Evolutionary conservation across 1,139 yeast species (phyloP), one percentile per base, ranked within the genome.

Genomic region (Pichia terricola): DNA sequence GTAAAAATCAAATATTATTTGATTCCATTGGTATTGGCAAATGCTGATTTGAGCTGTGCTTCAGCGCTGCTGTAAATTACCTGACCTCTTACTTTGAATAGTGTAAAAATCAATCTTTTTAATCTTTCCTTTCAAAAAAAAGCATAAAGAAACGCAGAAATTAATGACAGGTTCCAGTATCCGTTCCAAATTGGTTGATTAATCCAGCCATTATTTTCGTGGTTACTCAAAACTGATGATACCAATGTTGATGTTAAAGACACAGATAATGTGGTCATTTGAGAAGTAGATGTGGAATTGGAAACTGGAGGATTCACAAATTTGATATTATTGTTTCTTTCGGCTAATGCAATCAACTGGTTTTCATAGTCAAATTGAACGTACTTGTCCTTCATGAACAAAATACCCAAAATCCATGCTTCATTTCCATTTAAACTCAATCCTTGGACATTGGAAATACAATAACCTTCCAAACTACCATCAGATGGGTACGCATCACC

Each of bases 401-500:
- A 69, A 32, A 78, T 80, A 4, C 88, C 88, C 37, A 81, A 62
- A 35, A 81, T 65, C 77, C 77, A 70, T 3, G 61, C 47, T 16
- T 58, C 59, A 42, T 60, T 58, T 28, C 55, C 41, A n/a, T 57
- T 58, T 3, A 61, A 52, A 40, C 63, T 65, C 8, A 72, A 55
- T 22, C 84, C 86, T 60, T 77, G 84, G 44, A 80, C 69, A 55
- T 78, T 79, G 9, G 83, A 75, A n/a, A 79, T 77, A 63, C 87
- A 81, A 56, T 72, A 69, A 0, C 80, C 79, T 22, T 53, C 36
- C 45, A 72, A 65, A 0, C 53, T 59, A 2, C 68, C 56, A 40
- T 47, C 51, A 3, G 57, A 52, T 2, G 69, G 46, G 52, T 77
- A 73, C 16, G 66, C 66, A 11, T 64, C 58, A 3, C 83, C 85